Conservation (phyloP, 805 yeast genomes). For the Wickerhamomyces alni region DNA sequence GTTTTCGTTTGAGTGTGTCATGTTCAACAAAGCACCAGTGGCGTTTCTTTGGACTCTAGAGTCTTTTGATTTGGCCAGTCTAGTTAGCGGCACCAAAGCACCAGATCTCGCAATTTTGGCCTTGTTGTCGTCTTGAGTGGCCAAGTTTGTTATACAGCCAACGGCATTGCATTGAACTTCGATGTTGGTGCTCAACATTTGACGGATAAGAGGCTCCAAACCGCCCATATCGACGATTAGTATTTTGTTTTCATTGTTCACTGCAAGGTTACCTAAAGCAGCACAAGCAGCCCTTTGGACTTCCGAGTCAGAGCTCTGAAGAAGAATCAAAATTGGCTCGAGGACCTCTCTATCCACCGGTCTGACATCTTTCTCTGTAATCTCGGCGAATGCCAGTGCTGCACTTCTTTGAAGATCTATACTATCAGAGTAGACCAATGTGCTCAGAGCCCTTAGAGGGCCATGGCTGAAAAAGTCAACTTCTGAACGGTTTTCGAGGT, state of each 20-base stretch:
- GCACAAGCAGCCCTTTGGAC: slow-evolving; percentile 99
- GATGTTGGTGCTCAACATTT: slow-evolving; percentile 94
- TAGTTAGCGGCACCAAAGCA: slow-evolving; percentile 89
- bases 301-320: slow-evolving; percentile 86
- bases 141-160: slow-evolving; percentile 96
- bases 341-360: slow-evolving; percentile 87
- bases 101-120: slow-evolving; percentile 95
- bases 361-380: slow-evolving; percentile 92
- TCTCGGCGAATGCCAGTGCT: slow-evolving; percentile 96
- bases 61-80: slow-evolving; percentile 90
- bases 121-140: slow-evolving; percentile 96
- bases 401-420: slow-evolving; percentile 94
- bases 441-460: slow-evolving; percentile 82
- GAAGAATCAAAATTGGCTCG: slow-evolving; percentile 84
- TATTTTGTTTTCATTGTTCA: slow-evolving; percentile 88
- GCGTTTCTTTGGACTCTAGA: slow-evolving; percentile 97
- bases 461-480: slow-evolving; percentile 86
- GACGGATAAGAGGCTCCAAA: slow-evolving; percentile 89
- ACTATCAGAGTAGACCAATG: slow-evolving; percentile 91
- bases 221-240: slow-evolving; percentile 98
- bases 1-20: slow-evolving; percentile 97
- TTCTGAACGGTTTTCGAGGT: slow-evolving; percentile 79
- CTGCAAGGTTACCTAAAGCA: slow-evolving; percentile 96
- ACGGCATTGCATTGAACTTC: slow-evolving; percentile 99
- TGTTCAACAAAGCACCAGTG: slow-evolving; percentile 93